Evolutionary conservation across 192 early-diverging fungal species (phyloP).

Genomic region (Geranomyces variabilis): DNA sequence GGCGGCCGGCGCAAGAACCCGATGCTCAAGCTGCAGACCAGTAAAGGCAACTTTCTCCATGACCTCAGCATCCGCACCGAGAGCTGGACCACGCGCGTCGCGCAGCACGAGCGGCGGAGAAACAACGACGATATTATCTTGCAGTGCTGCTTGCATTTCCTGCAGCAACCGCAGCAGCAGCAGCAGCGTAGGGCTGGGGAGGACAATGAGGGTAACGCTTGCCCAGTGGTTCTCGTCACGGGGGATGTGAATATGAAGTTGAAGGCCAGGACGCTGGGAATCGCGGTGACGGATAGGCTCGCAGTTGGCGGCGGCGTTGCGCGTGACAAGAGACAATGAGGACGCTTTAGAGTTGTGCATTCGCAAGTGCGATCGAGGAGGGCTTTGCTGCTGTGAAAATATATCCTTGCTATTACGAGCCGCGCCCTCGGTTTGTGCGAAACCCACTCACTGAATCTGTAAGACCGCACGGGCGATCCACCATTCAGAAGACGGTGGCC

Average conservation of each 20-base stretch:
- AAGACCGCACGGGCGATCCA: too few species aligned
- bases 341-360: too few species aligned
- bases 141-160: constrained; percentile 30
- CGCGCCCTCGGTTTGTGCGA: too few species aligned
- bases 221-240: constrained; percentile 42
- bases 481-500: too few species aligned
- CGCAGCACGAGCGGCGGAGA: constrained; percentile 14
- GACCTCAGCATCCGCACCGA: constrained; percentile 46
- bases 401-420: too few species aligned
- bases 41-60: constrained; percentile 39
- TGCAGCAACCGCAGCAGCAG: constrained; percentile 10
- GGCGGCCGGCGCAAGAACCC: constrained; percentile 19
- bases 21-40: constrained; percentile 39
- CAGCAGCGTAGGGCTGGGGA: constrained; percentile 4
- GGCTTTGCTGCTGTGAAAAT: too few species aligned
- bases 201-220: constrained; percentile 1
- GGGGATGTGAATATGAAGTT: constrained; percentile 51
- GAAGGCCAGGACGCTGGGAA: constrained; percentile 43
- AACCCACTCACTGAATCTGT: too few species aligned
- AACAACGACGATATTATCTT: constrained; percentile 48
- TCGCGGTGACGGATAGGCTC: constrained; percentile 20
- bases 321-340: too few species aligned
- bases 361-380: too few species aligned
- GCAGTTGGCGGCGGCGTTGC: too few species aligned
- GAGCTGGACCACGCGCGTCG: constrained; percentile 24